Evolutionary conservation across 1,139 yeast species (phyloP), one percentile per base, ranked within the genome.

Genomic region (Suhomyces bokatorum): DNA sequence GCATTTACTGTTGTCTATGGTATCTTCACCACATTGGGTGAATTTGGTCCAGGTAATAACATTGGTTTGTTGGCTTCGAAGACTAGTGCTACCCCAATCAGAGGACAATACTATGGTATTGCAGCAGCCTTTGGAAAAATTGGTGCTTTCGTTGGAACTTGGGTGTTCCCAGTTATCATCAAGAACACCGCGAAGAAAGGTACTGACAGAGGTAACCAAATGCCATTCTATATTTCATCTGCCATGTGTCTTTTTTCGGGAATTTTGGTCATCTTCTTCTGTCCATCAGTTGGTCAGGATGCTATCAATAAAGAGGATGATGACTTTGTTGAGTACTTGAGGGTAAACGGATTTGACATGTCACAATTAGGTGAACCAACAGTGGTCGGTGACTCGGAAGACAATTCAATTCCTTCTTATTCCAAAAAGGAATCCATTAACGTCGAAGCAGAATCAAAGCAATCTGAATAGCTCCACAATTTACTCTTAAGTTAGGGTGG

Each of bases 41-140:
- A 91, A 66, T 87, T 90, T 64, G 96, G 97, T 22, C 91, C 96
- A 13, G 98, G 98, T 68, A 89, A 90, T 66, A 88, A 87, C 66
- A 85, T 87, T 63, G 97, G 97, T 54, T 70, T 87, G 47, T 73
- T 91, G 50, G 95, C 97, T 24, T 79, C 96, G 33, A 90, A 90
- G 67, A 85, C 96, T 27, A 78, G 85, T 42, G 87, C 97, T 35
- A 85, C 97, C 13, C 83, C 96, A 24, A 78, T 90, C 45, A 83
- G 97, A 70, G 97, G 97, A 49, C 87, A 85, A 58, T 87, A 87
- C 67, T 91, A 91, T 63, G 95, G 95, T 55, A 77, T 89, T 55
- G 93, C 96, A 38, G 97, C 97, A 47, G 96, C 96, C 26, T 58
- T 82, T 44, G 97, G 96, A 59, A 90, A 90, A 65, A 74, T 89